phyloP scores from a whole-genome alignment of 2,329 filamentous ascomycete genomes.

The Aspergillus arachidicola region DNA sequence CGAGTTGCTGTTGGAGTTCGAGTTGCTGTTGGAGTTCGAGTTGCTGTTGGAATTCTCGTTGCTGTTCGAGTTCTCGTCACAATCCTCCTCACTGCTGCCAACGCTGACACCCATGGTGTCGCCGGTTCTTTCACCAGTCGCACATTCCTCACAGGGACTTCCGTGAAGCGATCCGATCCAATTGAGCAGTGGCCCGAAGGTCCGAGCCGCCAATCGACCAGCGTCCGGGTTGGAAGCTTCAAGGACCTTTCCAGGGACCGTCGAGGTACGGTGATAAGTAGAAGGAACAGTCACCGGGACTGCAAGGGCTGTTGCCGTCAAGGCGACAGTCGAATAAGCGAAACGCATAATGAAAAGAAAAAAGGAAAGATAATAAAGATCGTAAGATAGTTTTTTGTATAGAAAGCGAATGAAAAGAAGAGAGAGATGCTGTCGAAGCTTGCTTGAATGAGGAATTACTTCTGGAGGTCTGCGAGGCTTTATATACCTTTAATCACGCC shows the following conservation, averaged over 20 bases:
- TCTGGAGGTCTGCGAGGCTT: not conserved
- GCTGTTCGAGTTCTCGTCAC: not conserved
- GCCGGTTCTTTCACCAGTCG: not conserved
- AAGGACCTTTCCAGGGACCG: not conserved
- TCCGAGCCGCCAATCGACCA: not conserved
- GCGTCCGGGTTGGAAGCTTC: not conserved
- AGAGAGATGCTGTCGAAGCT: not conserved
- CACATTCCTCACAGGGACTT: not conserved
- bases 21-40: not conserved
- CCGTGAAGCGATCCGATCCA: not conserved
- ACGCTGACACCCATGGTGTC: not conserved
- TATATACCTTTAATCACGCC: not conserved
- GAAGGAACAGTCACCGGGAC: constrained; percentile 1
- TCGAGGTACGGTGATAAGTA: not conserved
- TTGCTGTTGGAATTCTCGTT: not conserved
- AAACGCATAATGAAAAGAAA: not conserved
- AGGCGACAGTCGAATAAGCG: not conserved
- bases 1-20: not conserved
- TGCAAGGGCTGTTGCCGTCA: not conserved
- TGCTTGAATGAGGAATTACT: not conserved
- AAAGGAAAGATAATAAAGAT: not conserved
- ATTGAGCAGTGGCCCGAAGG: not conserved
- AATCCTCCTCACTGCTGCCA: not conserved
- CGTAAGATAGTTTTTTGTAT: not conserved
- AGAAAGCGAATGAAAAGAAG: not conserved